phyloP scores from a whole-genome alignment of 495 filamentous ascomycete genomes.

The Hypomontagnella submonticulosa region DNA sequence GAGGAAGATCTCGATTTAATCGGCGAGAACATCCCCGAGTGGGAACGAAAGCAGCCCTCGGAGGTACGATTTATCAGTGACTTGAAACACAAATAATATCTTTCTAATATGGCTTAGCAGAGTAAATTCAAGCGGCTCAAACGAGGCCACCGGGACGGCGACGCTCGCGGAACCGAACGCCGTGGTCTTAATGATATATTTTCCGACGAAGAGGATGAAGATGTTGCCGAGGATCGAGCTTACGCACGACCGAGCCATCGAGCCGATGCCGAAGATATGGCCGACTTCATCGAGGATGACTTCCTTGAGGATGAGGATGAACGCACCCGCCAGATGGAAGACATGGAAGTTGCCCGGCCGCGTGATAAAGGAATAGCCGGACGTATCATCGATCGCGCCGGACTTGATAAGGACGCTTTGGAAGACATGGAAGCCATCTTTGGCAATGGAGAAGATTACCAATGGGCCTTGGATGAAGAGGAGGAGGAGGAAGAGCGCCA shows the following conservation, averaged over 20 bases:
- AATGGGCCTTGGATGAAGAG: slow-evolving; percentile 89
- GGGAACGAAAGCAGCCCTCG: slow-evolving; percentile 68
- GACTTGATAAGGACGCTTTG: slow-evolving; percentile 88
- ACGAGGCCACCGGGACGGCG: slow-evolving; percentile 84
- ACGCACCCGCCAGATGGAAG: slow-evolving; percentile 78
- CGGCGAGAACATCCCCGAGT: slow-evolving; percentile 76
- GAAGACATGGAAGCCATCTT: slow-evolving; percentile 97
- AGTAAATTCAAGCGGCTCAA: slow-evolving; percentile 95
- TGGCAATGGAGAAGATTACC: slow-evolving; percentile 92
- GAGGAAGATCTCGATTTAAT: slow-evolving; percentile 98
- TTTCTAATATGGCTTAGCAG: slow-evolving; percentile 59
- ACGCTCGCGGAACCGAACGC: slow-evolving; percentile 65
- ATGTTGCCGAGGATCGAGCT: slow-evolving; percentile 64
- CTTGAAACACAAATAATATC: background rate
- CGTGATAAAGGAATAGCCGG: slow-evolving; percentile 71
- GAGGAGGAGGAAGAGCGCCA: slow-evolving; percentile 79
- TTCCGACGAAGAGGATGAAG: slow-evolving; percentile 90
- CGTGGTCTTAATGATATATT: slow-evolving; percentile 90
- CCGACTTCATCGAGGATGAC: slow-evolving; percentile 97
- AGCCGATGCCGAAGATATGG: slow-evolving; percentile 84
- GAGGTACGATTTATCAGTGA: slow-evolving; percentile 61
- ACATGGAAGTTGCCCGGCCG: slow-evolving; percentile 84
- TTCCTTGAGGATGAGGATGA: slow-evolving; percentile 89
- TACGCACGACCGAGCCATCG: slow-evolving; percentile 62
- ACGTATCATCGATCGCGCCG: slow-evolving; percentile 71